Percentiles rank a stretch among this genome's conserved stretches.
phyloP scores from a whole-genome alignment of 2,329 filamentous ascomycete genomes.

The Paecilomyces formosus region DNA sequence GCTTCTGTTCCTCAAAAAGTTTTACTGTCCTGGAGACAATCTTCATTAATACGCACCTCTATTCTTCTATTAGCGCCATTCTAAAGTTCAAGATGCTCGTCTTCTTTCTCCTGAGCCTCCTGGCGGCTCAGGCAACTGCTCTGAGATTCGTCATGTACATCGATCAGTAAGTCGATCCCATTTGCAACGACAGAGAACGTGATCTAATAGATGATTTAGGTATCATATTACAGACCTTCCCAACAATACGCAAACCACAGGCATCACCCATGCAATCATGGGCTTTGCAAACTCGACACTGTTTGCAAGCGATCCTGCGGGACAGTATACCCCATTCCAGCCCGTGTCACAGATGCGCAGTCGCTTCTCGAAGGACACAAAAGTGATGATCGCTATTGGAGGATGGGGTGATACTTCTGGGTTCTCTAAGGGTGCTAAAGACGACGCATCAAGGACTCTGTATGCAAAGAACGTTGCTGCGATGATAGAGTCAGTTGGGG shows the following conservation, averaged over 20 bases:
- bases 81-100: conserved; percentile 15
- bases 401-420: conserved; percentile 65
- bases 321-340: conserved; percentile 48
- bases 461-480: conserved; percentile 59
- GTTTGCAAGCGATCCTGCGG: conserved; percentile 41
- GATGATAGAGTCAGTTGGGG: conserved; percentile 55
- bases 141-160: conserved; percentile 38
- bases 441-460: conserved; percentile 43
- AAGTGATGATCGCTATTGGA: conserved; percentile 64
- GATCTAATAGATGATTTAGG: conserved; percentile 17
- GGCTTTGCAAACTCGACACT: conserved; percentile 46
- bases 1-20: neutral
- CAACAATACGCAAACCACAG: conserved; percentile 23
- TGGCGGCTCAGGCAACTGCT: conserved; percentile 23
- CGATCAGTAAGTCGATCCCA: conserved; percentile 33
- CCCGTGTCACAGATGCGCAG: conserved; percentile 44
- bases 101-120: conserved; percentile 17
- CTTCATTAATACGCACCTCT: neutral
- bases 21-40: neutral
- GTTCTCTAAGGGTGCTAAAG: conserved; percentile 51
- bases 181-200: neutral
- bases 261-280: conserved; percentile 50
- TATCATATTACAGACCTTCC: conserved; percentile 35
- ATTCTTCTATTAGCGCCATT: too few species aligned
- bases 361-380: conserved; percentile 49